Conservation (phyloP, 495 filamentous ascomycete species). For the Cudoniella acicularis region DNA sequence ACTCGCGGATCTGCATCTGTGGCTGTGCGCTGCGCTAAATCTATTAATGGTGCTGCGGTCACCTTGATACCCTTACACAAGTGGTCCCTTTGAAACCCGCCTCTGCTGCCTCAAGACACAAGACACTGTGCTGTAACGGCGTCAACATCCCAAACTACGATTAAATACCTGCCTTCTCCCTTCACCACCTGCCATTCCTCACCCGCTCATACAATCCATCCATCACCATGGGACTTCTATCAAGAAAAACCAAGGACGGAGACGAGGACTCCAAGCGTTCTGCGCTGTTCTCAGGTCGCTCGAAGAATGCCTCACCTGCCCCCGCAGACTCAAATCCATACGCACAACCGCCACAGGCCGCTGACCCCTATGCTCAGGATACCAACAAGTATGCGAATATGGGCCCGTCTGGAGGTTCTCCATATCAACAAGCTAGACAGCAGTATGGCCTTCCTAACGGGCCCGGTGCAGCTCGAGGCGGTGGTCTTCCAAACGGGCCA, state of each 20-base stretch:
- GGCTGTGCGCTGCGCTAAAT: neutral
- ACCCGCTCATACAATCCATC: neutral
- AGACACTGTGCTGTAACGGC: neutral
- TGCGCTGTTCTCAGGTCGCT: constrained; percentile 40
- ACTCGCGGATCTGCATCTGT: neutral
- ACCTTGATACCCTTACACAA: too few species aligned
- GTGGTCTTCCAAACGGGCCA: constrained; percentile 37
- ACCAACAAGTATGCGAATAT: constrained; percentile 40
- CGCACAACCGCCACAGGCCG: constrained; percentile 53
- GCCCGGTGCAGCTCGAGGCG: constrained; percentile 6
- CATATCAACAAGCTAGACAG: constrained; percentile 28
- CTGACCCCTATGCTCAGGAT: constrained; percentile 61
- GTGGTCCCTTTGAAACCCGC: neutral
- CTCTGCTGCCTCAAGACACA: neutral
- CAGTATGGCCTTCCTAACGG: constrained; percentile 17
- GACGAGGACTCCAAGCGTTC: constrained; percentile 51
- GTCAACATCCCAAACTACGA: neutral
- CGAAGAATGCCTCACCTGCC: constrained; percentile 56
- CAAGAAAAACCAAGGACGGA: constrained; percentile 58
- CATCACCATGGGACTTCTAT: constrained; percentile 61
- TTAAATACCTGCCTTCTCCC: constrained; percentile 3
- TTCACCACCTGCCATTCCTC: too few species aligned
- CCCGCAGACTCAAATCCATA: constrained; percentile 59
- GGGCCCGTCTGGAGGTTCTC: constrained; percentile 28
- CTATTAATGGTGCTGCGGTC: neutral